Evolutionary conservation across 805 yeast species (phyloP).

Genomic region (Zygosaccharomyces siamensis): DNA sequence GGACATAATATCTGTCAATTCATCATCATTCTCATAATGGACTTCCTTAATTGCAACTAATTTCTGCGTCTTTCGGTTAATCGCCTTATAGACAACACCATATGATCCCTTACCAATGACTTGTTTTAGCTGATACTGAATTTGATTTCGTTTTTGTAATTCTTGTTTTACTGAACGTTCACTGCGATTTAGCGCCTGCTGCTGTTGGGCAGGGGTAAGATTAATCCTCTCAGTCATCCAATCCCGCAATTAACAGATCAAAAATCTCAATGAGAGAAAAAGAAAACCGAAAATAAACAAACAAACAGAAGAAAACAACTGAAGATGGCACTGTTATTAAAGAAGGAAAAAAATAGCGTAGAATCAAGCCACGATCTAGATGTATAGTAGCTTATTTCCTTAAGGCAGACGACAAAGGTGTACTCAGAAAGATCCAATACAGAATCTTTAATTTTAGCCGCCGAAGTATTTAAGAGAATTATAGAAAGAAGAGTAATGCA

Average conservation of each 20-base stretch:
- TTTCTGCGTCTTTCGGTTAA: constrained; percentile 58
- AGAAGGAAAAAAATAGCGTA: neutral
- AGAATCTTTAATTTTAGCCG: constrained; percentile 1
- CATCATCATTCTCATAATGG: constrained; percentile 63
- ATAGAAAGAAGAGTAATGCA: constrained; percentile 1
- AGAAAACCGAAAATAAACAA: neutral
- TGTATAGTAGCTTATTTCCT: neutral
- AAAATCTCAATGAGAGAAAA: neutral
- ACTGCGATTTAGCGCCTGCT: constrained; percentile 9
- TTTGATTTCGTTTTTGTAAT: constrained; percentile 31
- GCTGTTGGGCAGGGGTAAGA: constrained; percentile 26
- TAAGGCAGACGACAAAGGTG: neutral
- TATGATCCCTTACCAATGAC: constrained; percentile 87
- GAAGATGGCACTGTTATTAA: too few species aligned
- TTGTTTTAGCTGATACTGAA: constrained; percentile 48
- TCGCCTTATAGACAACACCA: constrained; percentile 78
- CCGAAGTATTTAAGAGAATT: neutral
- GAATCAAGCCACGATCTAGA: neutral
- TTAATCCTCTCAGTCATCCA: constrained; percentile 15
- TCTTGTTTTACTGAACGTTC: constrained; percentile 9
- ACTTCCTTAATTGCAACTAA: constrained; percentile 80
- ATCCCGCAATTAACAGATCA: neutral
- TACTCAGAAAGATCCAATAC: neutral
- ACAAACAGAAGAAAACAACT: too few species aligned
- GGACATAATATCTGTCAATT: constrained; percentile 50